Evolutionary conservation across 1,284 basidiomycete species (phyloP), one percentile per base, ranked within the genome.

Genomic region (Lignosus rhinocerotis): DNA sequence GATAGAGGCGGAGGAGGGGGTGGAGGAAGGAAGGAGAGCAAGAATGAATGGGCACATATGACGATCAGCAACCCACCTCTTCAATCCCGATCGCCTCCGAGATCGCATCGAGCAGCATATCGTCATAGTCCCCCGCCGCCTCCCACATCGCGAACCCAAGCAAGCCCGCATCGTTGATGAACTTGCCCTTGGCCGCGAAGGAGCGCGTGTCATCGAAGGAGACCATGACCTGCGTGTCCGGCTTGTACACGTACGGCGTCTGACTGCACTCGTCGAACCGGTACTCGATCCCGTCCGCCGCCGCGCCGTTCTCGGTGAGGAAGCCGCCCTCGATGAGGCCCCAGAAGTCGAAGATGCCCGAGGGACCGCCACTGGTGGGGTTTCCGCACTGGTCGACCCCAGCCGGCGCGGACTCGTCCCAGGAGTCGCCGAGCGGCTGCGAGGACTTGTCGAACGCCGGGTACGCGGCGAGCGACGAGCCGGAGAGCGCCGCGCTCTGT

Each of bases 201-300:
- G 84, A 80, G 71, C 93, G 94, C 0, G 80, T 78, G 71, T 94
- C 85, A 46, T 84, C 76, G 43, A 96, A 78, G n/a, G 93, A 74
- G 11, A 79, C 72, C 73, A 77, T 73, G 12, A 75, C 70, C 39
- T 72, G 58, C 17, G 70, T 72, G 10, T 62, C 69, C 38, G 72
- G 46, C 60, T 80, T 75, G 63, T 82, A 83, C 14, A 82, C 73
- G 61, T 75, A 83, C 1, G 79, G 78, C 39, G 80, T 83, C 67
- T 80, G 74, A 64, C 76, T 78, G 69, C 81, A 83, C 3, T 62
- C 52, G 58, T 83, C 81, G 60, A 73, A 81, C 25, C 70, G 67
- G 62, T 75, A 78, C 47, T 70, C 71, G 56, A 80, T 77, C 0
- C 78, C 80, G 1, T 55, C 30, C 4, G 73, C 73, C 16, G 70